Conservation (phyloP, 2,329 filamentous ascomycete genomes). For the Xenoacremonium recifei region DNA sequence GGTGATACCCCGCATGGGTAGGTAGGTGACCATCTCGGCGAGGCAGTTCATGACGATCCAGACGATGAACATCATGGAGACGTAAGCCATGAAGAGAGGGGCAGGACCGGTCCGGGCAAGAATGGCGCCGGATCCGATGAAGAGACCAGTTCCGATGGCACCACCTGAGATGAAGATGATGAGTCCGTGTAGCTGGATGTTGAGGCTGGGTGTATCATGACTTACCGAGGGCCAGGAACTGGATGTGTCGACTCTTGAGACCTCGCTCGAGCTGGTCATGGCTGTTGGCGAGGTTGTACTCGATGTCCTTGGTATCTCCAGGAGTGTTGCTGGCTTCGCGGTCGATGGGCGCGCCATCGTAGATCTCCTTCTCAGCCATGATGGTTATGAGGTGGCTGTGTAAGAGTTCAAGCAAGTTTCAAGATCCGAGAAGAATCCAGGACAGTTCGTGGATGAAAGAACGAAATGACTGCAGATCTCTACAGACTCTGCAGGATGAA, state of each 20-base stretch:
- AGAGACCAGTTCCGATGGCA: constrained; percentile 63
- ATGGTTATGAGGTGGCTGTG: no score
- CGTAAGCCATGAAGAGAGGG: constrained; percentile 68
- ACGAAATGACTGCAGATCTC: no score
- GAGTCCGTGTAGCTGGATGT: no score
- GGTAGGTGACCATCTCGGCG: constrained; percentile 53
- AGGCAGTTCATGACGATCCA: constrained; percentile 54
- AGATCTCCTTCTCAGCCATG: constrained; percentile 18
- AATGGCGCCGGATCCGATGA: constrained; percentile 59
- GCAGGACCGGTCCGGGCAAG: constrained; percentile 58
- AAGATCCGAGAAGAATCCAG: no score
- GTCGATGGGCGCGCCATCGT: constrained; percentile 24
- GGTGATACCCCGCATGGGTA: constrained; percentile 55
- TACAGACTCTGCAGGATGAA: no score
- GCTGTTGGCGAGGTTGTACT: constrained; percentile 36
- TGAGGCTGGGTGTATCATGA: neutral
- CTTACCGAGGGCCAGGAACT: constrained; percentile 56
- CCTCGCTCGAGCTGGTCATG: constrained; percentile 52
- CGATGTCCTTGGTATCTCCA: constrained; percentile 21
- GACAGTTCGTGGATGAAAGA: no score
- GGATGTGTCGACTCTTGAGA: constrained; percentile 59
- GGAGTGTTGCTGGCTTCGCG: constrained; percentile 21
- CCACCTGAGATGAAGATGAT: constrained; percentile 30
- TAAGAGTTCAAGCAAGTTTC: no score
- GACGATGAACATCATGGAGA: constrained; percentile 53